These are phyloP conservation scores for Lactarius trivialis DNA, from an alignment of 768 basidiomycete species.

Conservation along the genomic window DNA sequence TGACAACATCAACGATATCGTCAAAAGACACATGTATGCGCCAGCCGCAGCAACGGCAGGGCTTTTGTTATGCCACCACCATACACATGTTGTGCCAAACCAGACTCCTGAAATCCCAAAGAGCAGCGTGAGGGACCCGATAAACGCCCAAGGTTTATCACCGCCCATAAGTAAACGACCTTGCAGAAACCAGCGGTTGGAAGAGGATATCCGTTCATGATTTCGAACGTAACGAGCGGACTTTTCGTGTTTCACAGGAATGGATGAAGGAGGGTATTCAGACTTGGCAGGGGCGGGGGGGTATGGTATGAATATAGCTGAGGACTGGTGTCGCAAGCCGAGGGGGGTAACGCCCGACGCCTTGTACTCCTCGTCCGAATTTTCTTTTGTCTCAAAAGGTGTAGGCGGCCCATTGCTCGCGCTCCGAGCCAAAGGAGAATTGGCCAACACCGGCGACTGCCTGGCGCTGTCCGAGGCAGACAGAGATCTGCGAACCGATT, in stretches of 20 bases:
- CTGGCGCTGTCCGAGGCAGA: conserved; percentile 20
- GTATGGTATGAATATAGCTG: conserved; percentile 17
- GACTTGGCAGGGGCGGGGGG: conserved; percentile 22
- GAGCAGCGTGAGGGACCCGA: conserved; percentile 53
- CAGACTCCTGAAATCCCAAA: conserved; percentile 70
- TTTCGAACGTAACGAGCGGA: conserved; percentile 44
- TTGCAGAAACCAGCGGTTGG: conserved; percentile 66
- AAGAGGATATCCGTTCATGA: conserved; percentile 61
- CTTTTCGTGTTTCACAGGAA: conserved; percentile 29
- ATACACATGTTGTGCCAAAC: conserved; percentile 83
- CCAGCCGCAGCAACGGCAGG: conserved; percentile 64
- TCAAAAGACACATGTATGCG: conserved; percentile 56
- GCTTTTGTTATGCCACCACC: conserved; percentile 81
- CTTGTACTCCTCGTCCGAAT: conserved; percentile 20
- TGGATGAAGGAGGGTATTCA: conserved; percentile 29
- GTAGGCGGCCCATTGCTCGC: conserved; percentile 9
- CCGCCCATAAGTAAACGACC: conserved; percentile 79
- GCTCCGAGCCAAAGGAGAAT: conserved; percentile 15
- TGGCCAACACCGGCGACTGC: conserved; percentile 17
- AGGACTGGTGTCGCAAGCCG: conserved; percentile 12
- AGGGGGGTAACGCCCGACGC: conserved; percentile 9
- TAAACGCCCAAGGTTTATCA: conserved; percentile 79
- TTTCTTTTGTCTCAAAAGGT: conserved; percentile 19
- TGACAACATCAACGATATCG: conserved; percentile 67
- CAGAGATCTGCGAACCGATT: conserved; percentile 27